Evolutionary conservation across 306 rosid genomes (phyloP).

Genomic region (Medicago arabica): DNA sequence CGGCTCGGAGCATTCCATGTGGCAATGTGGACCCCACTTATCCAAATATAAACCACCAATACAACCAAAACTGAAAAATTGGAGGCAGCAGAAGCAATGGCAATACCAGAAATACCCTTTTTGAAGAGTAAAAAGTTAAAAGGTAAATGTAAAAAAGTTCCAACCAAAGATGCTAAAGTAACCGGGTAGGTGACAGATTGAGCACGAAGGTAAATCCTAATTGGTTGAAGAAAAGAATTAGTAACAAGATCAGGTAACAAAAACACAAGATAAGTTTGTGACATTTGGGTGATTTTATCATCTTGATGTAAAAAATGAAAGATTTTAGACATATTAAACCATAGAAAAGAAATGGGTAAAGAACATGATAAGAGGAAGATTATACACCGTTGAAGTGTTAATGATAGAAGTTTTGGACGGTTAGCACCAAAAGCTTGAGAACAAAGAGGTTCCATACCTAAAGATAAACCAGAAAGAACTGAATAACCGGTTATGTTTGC

Average conservation of each 20-base stretch:
- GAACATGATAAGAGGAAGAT: slow-evolving; percentile 66
- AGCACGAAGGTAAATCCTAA: slow-evolving; percentile 88
- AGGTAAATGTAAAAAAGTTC: slow-evolving; percentile 60
- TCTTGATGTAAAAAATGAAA: slow-evolving; percentile 59
- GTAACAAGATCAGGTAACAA: slow-evolving; percentile 82
- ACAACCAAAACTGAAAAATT: slow-evolving; percentile 52
- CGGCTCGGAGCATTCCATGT: slow-evolving; percentile 73
- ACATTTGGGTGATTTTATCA: slow-evolving; percentile 50
- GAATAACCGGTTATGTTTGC: slow-evolving; percentile 94
- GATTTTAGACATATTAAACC: slow-evolving; percentile 69
- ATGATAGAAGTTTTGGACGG: slow-evolving; percentile 70
- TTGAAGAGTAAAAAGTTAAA: slow-evolving; percentile 52
- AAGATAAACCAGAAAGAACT: slow-evolving; percentile 74
- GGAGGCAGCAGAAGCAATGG: slow-evolving; percentile 78
- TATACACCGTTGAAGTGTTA: slow-evolving; percentile 81
- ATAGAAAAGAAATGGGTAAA: slow-evolving; percentile 76
- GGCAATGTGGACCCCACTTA: slow-evolving; percentile 48
- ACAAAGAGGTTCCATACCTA: slow-evolving; percentile 94
- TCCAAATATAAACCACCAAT: slow-evolving; percentile 52
- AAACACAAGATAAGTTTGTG: slow-evolving; percentile 65
- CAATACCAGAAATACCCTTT: slow-evolving; percentile 68
- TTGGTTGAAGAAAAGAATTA: slow-evolving; percentile 84
- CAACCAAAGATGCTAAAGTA: slow-evolving; percentile 76
- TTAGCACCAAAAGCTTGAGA: slow-evolving; percentile 95
- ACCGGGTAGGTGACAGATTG: slow-evolving; percentile 79